These are phyloP conservation scores for Sporothrix pseudoabietina DNA, from an alignment of 2,329 filamentous ascomycete genomes.

Conservation along the genomic window DNA sequence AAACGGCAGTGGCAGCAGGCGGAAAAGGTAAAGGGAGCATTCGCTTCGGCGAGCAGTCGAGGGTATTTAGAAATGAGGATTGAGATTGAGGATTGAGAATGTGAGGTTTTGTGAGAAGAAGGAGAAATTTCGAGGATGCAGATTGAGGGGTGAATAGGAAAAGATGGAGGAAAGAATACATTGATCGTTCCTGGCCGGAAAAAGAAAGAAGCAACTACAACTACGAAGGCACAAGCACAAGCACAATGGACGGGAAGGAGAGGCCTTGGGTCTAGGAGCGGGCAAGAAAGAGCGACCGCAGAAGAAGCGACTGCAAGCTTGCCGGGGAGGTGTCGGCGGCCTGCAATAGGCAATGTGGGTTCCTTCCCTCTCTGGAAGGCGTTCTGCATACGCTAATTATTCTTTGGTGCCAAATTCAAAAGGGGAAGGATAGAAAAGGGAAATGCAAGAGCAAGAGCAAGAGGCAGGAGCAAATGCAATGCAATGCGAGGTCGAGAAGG, in stretches of 20 bases:
- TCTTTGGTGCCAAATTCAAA: conserved; percentile 14
- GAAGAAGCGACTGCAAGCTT: neutral
- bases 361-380: conserved; percentile 23
- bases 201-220: neutral
- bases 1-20: conserved; percentile 22
- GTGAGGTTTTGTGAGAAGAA: neutral
- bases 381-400: conserved; percentile 13
- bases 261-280: neutral
- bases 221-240: neutral
- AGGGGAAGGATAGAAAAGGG: conserved; percentile 10
- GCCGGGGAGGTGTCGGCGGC: neutral
- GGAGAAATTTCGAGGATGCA: neutral
- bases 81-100: neutral
- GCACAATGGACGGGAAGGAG: neutral
- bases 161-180: neutral
- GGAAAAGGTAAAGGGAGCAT: neutral
- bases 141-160: neutral
- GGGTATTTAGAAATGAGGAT: neutral
- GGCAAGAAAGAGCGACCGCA: neutral
- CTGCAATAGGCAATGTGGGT: conserved; percentile 4
- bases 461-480: neutral
- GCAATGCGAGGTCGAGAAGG: neutral
- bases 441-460: neutral
- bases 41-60: neutral
- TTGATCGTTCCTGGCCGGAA: neutral